These are phyloP conservation scores for Viola pubescens DNA, from an alignment of 441 rosid species.

Conservation along the genomic window DNA sequence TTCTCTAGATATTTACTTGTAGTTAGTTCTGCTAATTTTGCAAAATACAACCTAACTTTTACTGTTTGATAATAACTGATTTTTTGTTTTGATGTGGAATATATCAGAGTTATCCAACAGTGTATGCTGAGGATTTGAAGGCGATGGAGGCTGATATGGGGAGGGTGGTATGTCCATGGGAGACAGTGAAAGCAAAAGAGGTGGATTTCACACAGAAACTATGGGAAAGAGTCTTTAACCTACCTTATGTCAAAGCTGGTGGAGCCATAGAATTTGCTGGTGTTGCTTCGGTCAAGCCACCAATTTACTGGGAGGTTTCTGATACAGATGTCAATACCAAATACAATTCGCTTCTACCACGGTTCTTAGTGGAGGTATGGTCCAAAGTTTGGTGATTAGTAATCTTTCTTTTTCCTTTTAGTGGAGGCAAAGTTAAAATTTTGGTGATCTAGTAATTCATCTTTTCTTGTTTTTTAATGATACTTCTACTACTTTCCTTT, in stretches of 20 bases:
- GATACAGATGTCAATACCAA: conserved; percentile 56
- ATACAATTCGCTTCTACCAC: conserved; percentile 64
- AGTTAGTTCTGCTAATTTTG: too few species aligned
- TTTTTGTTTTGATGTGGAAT: conserved; percentile 13
- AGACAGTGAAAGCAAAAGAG: conserved; percentile 36
- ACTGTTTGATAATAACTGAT: background rate
- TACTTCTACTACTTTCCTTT: too few species aligned
- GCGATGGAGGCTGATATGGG: conserved; percentile 37
- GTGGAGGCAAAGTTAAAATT: too few species aligned
- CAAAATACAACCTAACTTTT: background rate
- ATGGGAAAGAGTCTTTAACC: conserved; percentile 61
- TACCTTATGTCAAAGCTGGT: conserved; percentile 83
- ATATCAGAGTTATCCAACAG: conserved; percentile 70
- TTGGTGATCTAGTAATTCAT: too few species aligned
- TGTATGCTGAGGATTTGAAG: conserved; percentile 60
- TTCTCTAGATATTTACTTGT: background rate
- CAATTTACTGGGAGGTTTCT: conserved; percentile 57
- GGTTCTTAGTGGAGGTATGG: conserved; percentile 68
- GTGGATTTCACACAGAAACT: conserved; percentile 44
- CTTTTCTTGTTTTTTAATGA: too few species aligned
- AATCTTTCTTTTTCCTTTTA: background rate
- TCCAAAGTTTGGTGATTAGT: background rate
- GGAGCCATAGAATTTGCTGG: conserved; percentile 32
- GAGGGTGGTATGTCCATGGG: conserved; percentile 45
- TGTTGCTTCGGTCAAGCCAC: conserved; percentile 21